Percentiles rank a stretch among this genome's conserved stretches.
Evolutionary conservation across 2,329 filamentous ascomycete species (phyloP).

Genomic region (Colletotrichum sublineola): DNA sequence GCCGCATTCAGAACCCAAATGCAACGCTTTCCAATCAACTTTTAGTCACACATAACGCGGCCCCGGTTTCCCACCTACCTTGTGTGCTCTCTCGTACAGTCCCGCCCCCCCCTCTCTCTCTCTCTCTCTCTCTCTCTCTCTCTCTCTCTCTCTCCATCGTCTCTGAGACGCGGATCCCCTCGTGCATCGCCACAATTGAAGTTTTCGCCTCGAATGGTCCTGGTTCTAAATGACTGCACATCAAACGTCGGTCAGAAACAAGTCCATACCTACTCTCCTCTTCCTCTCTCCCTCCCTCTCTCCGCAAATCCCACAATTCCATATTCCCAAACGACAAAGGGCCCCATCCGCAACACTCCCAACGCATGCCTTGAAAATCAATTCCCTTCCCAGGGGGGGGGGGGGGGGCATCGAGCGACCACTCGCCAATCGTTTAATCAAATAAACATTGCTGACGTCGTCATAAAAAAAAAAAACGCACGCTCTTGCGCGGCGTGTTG

Average conservation of each 20-base stretch:
- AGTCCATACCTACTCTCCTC: not conserved
- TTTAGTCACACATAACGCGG: not conserved
- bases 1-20: conserved; percentile 19
- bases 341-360: not conserved
- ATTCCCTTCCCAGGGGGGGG: not conserved
- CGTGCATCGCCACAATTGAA: conserved; percentile 38
- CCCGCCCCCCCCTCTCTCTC: not conserved
- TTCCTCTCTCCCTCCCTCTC: conserved; percentile 7
- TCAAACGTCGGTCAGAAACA: conserved; percentile 40
- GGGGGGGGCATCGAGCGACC: not conserved
- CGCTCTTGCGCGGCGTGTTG: not conserved
- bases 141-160: not conserved
- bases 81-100: conserved; percentile 13
- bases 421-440: conserved; percentile 14
- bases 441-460: conserved; percentile 10
- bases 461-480: not conserved
- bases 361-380: conserved; percentile 2
- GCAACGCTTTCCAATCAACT: conserved; percentile 19
- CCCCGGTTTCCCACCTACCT: conserved; percentile 5
- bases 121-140: not conserved
- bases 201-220: conserved; percentile 25
- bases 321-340: not conserved
- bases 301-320: conserved; percentile 28
- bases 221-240: conserved; percentile 36
- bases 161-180: conserved; percentile 30